Evolutionary conservation across 139 green algal species (phyloP).

Genomic region (Auxenochlorella pyrenoidosa): DNA sequence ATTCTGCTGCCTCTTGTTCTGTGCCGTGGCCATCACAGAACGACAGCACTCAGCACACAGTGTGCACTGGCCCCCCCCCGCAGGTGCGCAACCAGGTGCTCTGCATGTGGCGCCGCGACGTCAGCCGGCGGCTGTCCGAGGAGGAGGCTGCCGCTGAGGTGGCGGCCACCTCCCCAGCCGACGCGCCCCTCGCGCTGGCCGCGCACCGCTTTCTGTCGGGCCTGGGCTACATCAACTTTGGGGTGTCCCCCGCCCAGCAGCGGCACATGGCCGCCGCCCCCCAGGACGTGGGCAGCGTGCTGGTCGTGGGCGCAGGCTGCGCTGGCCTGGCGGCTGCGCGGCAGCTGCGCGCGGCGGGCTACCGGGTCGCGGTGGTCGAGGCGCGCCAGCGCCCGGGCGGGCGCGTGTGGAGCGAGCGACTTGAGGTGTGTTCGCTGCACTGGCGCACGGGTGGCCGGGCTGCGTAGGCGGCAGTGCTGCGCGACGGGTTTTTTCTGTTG

Average conservation of each 20-base stretch:
- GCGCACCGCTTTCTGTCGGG: slow-evolving; percentile 76
- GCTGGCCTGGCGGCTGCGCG: slow-evolving; percentile 85
- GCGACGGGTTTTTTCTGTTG: no score
- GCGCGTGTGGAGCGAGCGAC: slow-evolving; percentile 78
- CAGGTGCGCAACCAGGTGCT: slow-evolving; percentile 80
- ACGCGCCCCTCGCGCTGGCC: slow-evolving; percentile 40
- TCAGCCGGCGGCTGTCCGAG: slow-evolving; percentile 54
- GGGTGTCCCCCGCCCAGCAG: slow-evolving; percentile 60
- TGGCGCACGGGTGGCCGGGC: no score
- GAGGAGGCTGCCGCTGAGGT: slow-evolving; percentile 51
- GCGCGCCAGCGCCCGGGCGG: slow-evolving; percentile 80
- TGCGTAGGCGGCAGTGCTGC: no score
- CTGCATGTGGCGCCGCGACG: slow-evolving; percentile 47
- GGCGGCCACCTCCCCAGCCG: not conserved
- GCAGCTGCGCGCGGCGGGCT: slow-evolving; percentile 84
- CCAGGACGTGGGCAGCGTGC: slow-evolving; percentile 59
- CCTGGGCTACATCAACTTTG: slow-evolving; percentile 94
- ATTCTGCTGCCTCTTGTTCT: not conserved
- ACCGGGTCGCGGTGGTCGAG: slow-evolving; percentile 89
- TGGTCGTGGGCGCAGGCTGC: slow-evolving; percentile 91
- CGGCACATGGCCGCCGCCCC: not conserved
- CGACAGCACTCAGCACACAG: not conserved
- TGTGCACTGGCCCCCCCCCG: not conserved
- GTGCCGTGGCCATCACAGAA: no score
- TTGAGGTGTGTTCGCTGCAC: slow-evolving; percentile 59